Evolutionary conservation across 2,329 filamentous ascomycete genomes (phyloP).

Genomic region (Colletotrichum nymphaeae): DNA sequence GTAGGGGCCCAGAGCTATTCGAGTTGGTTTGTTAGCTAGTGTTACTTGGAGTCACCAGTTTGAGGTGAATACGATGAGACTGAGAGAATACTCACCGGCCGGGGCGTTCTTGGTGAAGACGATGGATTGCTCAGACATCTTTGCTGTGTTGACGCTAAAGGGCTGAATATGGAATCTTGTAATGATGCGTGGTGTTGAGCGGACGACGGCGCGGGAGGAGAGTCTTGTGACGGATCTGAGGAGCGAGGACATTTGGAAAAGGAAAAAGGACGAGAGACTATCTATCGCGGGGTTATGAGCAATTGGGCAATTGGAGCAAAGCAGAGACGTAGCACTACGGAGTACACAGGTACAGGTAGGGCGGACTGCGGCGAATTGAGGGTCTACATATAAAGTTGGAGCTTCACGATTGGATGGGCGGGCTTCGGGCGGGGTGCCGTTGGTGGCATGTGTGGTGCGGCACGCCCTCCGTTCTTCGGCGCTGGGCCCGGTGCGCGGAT

Average conservation of each 20-base stretch:
- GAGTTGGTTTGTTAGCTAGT: slow-evolving; percentile 17
- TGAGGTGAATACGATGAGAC: too few relatives aligned
- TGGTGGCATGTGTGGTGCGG: neutral
- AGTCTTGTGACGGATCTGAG: slow-evolving; percentile 33
- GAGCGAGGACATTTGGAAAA: slow-evolving; percentile 32
- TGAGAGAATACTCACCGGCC: slow-evolving; percentile 57
- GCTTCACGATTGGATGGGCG: slow-evolving; percentile 5
- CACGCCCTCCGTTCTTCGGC: slow-evolving; percentile 34
- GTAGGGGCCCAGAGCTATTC: slow-evolving; percentile 70
- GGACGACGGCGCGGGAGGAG: slow-evolving; percentile 23
- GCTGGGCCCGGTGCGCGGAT: slow-evolving; percentile 4
- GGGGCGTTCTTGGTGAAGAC: slow-evolving; percentile 71
- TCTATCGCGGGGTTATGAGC: slow-evolving; percentile 7
- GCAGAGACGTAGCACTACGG: too few relatives aligned
- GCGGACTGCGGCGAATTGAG: slow-evolving; percentile 1
- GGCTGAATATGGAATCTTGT: slow-evolving; percentile 6
- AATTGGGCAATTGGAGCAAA: neutral
- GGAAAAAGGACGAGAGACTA: neutral
- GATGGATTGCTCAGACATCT: slow-evolving; percentile 49
- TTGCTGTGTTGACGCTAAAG: slow-evolving; percentile 24
- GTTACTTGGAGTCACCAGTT: neutral
- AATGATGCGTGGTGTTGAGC: neutral
- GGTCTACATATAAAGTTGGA: neutral
- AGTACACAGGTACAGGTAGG: neutral
- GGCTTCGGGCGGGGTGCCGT: neutral